Percentiles rank a stretch among this genome's conserved stretches.
phyloP scores from a whole-genome alignment of 805 yeast genomes.

The Schwanniomyces sp. region DNA sequence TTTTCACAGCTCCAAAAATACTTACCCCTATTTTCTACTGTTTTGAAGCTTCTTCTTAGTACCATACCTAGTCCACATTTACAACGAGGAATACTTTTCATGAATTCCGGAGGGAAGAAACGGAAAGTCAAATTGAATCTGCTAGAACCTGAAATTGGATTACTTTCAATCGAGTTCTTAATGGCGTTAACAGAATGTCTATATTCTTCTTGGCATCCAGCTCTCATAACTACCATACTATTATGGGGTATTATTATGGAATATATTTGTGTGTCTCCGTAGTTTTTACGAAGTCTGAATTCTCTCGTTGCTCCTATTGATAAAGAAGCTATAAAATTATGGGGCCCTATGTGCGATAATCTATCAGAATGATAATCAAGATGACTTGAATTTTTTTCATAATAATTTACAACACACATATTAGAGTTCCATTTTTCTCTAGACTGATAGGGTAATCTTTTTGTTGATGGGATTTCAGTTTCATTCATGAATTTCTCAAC shows the following conservation, averaged over 20 bases:
- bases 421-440: slow-evolving; percentile 50
- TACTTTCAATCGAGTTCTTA: slow-evolving; percentile 44
- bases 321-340: slow-evolving; percentile 63
- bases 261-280: slow-evolving; percentile 36
- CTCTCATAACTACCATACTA: slow-evolving; percentile 68
- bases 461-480: slow-evolving; percentile 29
- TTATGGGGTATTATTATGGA: slow-evolving; percentile 71
- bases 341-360: slow-evolving; percentile 70
- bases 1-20: slow-evolving; percentile 69
- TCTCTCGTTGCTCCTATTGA: slow-evolving; percentile 71
- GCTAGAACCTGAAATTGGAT: slow-evolving; percentile 41
- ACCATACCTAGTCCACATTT: slow-evolving; percentile 51
- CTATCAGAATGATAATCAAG: slow-evolving; percentile 80
- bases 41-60: slow-evolving; percentile 55
- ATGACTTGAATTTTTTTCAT: slow-evolving; percentile 47
- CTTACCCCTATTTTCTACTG: slow-evolving; percentile 46
- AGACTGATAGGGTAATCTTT: slow-evolving; percentile 37
- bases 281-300: slow-evolving; percentile 54
- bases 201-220: slow-evolving; percentile 75
- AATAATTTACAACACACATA: slow-evolving; percentile 57
- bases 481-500: slow-evolving; percentile 39
- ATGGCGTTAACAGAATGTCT: slow-evolving; percentile 61
- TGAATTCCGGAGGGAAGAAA: slow-evolving; percentile 43
- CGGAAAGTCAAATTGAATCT: slow-evolving; percentile 70
- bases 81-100: slow-evolving; percentile 42